Base-by-base conservation (phyloP, 2,329 filamentous ascomycete species). In the Diatrype stigma region DNA sequence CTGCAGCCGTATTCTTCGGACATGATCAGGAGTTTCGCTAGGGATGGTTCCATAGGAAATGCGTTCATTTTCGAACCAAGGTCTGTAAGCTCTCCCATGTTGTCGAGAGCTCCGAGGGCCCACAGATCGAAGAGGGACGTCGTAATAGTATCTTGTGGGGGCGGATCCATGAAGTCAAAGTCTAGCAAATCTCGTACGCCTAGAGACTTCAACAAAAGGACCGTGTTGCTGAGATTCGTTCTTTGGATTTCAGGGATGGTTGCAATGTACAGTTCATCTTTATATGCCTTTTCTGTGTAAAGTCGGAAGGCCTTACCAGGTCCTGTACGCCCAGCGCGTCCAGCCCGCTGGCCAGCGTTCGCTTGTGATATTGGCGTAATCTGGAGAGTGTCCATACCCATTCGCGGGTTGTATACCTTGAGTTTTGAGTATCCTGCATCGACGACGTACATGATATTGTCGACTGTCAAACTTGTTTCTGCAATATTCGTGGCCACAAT, bases 141-240 rank as follows among this genome's bases (percentile, higher is more conserved):
- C 0, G 90, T 93, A 58, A 99, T 97, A 1, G 92, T 96, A 63
- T 99, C 95, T 70, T 99, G 94, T 0, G 94, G 94, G 6, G 94
- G 94, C 2, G 94, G 94, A 60, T 99, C 94, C 93, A 99, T 97
- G 62, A 99, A 99, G 67, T 97, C 91, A 64, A 99, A 99, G 68
- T 99, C 93, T 1, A 99, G 73, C 10, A 99, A 77, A 60, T 99
- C 92, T 64, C 90, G 93, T 17, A 99, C 93, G 0, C 94, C 94
- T 0, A 99, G 80, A 0, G 90, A 96, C 66, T 99, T 99, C 45
- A 99, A 79, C 46, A 99, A 82, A 14, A 99, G 78, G 3, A 99
- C 93, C 0, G 92, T 97, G 62, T 97, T 97, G 63, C 90, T 87
- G 2, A 99, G 81, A 62, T 97, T 99, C 0, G 94, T 99, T 17